These are phyloP conservation scores for Pseudovirgaria hyperparasitica DNA, from an alignment of 2,329 filamentous ascomycete genomes.

Conservation along the genomic window DNA sequence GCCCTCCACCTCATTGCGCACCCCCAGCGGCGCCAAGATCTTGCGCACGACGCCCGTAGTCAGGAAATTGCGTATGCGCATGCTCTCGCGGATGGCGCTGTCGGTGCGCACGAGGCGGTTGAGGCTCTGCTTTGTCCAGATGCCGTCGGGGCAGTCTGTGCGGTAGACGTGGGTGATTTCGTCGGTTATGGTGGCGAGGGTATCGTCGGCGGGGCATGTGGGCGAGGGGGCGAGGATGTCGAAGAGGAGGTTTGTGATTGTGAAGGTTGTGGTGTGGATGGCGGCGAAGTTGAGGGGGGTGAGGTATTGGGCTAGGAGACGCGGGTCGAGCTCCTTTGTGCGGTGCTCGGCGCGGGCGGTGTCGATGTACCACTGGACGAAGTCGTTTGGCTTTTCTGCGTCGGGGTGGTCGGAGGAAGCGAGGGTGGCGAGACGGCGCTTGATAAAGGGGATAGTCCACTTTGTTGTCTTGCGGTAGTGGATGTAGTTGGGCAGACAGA, in stretches of 20 bases:
- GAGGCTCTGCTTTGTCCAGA: constrained; percentile 37
- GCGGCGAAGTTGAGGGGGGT: constrained; percentile 46
- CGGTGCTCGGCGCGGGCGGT: constrained; percentile 34
- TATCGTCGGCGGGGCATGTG: constrained; percentile 24
- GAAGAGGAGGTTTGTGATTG: constrained; percentile 29
- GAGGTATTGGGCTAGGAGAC: constrained; percentile 37
- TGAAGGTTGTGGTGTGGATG: constrained; percentile 45
- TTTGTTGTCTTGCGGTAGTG: constrained; percentile 34
- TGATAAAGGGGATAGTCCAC: constrained; percentile 35
- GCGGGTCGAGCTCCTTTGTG: constrained; percentile 32
- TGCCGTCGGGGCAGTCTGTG: no score
- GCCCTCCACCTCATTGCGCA: constrained; percentile 5
- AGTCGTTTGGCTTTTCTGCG: constrained; percentile 40
- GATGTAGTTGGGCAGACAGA: constrained; percentile 33
- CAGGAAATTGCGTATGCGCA: constrained; percentile 36
- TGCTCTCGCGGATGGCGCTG: constrained; percentile 41
- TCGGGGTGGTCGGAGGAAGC: constrained; percentile 29
- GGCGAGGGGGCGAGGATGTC: constrained; percentile 12
- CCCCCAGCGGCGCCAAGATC: constrained; percentile 17
- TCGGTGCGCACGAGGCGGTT: constrained; percentile 34
- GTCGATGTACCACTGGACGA: constrained; percentile 44
- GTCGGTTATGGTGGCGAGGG: constrained; percentile 23
- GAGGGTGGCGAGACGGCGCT: constrained; percentile 36
- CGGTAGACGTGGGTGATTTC: no score
- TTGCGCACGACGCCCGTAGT: constrained; percentile 35